Evolutionary conservation across 2,329 filamentous ascomycete species (phyloP).

Genomic region (Orbilia quercus): DNA sequence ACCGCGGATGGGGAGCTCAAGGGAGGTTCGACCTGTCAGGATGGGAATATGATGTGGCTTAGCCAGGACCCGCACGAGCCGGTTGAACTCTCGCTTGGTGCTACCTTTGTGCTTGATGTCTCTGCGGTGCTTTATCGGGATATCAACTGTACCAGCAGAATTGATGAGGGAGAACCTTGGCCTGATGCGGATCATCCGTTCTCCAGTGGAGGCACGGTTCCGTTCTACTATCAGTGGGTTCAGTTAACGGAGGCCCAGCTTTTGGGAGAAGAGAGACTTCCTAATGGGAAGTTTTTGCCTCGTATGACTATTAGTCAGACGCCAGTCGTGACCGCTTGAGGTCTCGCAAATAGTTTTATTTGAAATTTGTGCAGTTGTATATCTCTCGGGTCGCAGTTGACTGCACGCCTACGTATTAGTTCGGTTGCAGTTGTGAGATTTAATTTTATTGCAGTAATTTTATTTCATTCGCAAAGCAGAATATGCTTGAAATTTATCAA

Average conservation of each 20-base stretch:
- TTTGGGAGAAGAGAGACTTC: constrained; percentile 4
- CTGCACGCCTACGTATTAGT: too few species aligned
- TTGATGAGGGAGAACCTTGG: constrained; percentile 26
- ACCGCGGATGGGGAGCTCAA: constrained; percentile 13
- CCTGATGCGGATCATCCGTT: constrained; percentile 13
- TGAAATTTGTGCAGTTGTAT: too few species aligned
- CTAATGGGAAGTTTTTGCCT: constrained; percentile 13
- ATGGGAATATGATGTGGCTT: constrained; percentile 25
- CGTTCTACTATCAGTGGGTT: constrained; percentile 27
- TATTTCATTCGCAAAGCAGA: too few species aligned
- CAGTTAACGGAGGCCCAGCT: constrained; percentile 12
- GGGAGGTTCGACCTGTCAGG: constrained; percentile 19
- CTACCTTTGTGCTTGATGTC: constrained; percentile 3
- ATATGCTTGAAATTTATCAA: too few species aligned
- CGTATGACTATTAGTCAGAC: too few species aligned
- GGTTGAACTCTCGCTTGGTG: constrained; percentile 18
- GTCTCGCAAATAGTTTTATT: too few species aligned
- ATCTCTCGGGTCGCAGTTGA: too few species aligned
- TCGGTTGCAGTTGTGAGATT: too few species aligned
- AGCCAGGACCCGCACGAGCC: not conserved
- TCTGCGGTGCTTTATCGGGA: constrained; percentile 24
- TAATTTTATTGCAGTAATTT: too few species aligned
- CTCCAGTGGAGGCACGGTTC: constrained; percentile 10
- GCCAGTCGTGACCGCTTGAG: too few species aligned
- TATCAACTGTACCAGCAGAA: constrained; percentile 11